Percentiles rank a stretch among this genome's conserved stretches.
phyloP scores from a whole-genome alignment of 345 rosid genomes.

The Syzygium jambos region DNA sequence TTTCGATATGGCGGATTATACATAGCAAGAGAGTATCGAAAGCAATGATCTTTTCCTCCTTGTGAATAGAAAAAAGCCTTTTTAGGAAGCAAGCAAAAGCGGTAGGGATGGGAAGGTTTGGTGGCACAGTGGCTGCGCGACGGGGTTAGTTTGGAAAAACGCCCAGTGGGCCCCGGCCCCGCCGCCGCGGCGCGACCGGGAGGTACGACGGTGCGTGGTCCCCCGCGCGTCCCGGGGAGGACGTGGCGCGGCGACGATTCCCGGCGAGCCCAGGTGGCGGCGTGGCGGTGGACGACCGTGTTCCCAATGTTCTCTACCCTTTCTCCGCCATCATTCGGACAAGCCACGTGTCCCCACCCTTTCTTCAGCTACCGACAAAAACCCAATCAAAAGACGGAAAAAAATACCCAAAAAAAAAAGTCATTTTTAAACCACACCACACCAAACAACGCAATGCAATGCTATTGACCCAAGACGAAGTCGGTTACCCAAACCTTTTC shows the following conservation, averaged over 20 bases:
- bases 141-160: not conserved
- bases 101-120: no score
- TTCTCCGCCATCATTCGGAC: not conserved
- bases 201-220: not conserved
- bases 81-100: no score
- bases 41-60: no score
- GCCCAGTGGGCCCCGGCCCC: not conserved
- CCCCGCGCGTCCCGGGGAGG: not conserved
- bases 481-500: not conserved
- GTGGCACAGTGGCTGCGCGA: not conserved
- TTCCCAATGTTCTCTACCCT: not conserved
- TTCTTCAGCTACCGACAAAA: not conserved
- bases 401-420: not conserved
- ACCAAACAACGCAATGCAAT: not conserved
- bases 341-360: not conserved
- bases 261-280: not conserved
- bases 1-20: no score
- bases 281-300: not conserved
- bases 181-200: no score
- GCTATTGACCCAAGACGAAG: not conserved
- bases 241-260: not conserved
- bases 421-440: not conserved
- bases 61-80: no score
- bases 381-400: no score
- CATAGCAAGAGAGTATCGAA: no score